Base-by-base conservation (phyloP, 208 protist species). In the Trichomonas tenax region DNA sequence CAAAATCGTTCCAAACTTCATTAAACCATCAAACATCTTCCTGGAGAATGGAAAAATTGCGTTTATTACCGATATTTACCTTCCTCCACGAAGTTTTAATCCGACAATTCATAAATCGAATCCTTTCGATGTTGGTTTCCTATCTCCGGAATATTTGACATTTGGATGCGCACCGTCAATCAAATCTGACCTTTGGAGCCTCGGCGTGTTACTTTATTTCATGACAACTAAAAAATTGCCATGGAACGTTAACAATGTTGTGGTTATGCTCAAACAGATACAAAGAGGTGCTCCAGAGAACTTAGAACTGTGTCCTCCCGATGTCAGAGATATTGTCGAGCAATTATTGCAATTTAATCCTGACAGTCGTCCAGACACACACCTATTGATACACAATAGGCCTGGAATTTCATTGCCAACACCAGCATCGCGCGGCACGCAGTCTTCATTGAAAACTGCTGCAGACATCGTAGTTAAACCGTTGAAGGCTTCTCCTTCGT, bases 11-110 rank as follows among this genome's bases (percentile, higher is more conserved):
- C 82, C 82, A 48, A 89, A 89, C 26, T 45, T 89, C 40, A 89
- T 89, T n/a, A 89, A 89, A 40, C 82, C 82, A 89, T n/a, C 3
- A 10, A 89, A 89, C 31, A 89, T 89, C n/a, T 89, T 89, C 82
- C 11, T 89, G 3, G 14, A 46, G 3, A 89, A 34, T 6, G 40
- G 26, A n/a, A 48, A 17, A n/a, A n/a, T 17, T 38, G 44, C 44
- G 10, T 14, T 89, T 48, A n/a, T 89, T 34, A 89, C 82, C 23
- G 82, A 89, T 48, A 11, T 89, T 48, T 89, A 89, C 40, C 82
- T 8, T 8, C 82, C 10, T 23, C 82, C 82, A 23, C 26, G 14
- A 9, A 21, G 31, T 46, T 34, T 89, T 89, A 40, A 89, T 89
- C 4, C 44, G 9, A 45, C 44, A n/a, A 89, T 45, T 48, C 36